Percentiles rank a stretch among this genome's conserved stretches.
Evolutionary conservation across 1,139 yeast genomes (phyloP).

Genomic region (Diutina catenulata): DNA sequence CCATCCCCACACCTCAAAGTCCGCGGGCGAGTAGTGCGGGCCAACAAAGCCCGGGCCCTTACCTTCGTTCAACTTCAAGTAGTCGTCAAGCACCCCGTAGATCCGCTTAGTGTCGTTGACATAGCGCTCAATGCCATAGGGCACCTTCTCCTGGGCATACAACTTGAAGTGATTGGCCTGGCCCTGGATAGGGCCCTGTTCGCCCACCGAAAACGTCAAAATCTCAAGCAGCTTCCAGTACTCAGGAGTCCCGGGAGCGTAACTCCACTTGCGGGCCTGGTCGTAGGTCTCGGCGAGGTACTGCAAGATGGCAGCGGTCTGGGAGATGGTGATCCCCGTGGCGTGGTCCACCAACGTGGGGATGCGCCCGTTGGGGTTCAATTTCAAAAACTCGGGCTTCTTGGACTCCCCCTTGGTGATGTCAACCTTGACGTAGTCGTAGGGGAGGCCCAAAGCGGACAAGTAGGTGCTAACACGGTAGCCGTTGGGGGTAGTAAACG

Average conservation of each 20-base stretch:
- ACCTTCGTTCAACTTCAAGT: conserved; percentile 22
- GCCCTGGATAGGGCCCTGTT: conserved; percentile 52
- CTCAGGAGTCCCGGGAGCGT: conserved; percentile 27
- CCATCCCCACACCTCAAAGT: conserved; percentile 36
- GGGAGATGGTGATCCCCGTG: conserved; percentile 37
- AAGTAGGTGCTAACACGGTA: conserved; percentile 36
- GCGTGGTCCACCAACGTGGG: conserved; percentile 41
- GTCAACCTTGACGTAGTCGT: conserved; percentile 30
- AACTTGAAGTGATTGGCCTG: conserved; percentile 37
- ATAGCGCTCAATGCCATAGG: conserved; percentile 40
- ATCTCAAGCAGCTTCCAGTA: conserved; percentile 43
- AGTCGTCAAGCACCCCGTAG: conserved; percentile 39
- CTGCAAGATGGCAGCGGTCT: conserved; percentile 47
- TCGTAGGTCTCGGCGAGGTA: conserved; percentile 50
- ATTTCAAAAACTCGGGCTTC: conserved; percentile 38
- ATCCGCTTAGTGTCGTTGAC: conserved; percentile 38
- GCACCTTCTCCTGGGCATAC: conserved; percentile 35
- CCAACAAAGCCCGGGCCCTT: conserved; percentile 48
- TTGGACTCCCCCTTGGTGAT: conserved; percentile 31
- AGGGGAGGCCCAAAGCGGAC: conserved; percentile 35
- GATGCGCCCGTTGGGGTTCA: conserved; percentile 56
- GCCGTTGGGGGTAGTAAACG: conserved; percentile 47
- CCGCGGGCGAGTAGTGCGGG: conserved; percentile 42
- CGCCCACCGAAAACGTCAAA: conserved; percentile 45
- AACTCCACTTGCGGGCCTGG: conserved; percentile 36